A percentile compares a stretch with the other conserved stretches of the same genome.
These are phyloP conservation scores for Arthroderma sp. DNA, from an alignment of 2,329 filamentous ascomycete species.

Conservation along the genomic window DNA sequence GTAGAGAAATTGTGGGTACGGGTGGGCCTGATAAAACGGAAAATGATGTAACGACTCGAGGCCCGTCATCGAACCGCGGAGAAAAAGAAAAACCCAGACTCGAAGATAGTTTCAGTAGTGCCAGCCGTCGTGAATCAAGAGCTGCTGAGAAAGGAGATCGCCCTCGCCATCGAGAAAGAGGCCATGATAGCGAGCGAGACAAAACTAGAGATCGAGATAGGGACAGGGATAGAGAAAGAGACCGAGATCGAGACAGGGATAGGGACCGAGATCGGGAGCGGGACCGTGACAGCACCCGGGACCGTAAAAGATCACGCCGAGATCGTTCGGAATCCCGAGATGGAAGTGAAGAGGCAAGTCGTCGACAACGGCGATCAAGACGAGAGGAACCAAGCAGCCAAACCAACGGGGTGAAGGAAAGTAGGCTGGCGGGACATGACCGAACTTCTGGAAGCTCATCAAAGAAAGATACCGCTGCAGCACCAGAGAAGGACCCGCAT, in stretches of 20 bases:
- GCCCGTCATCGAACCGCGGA: not conserved
- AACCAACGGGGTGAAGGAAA: constrained; percentile 23
- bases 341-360: constrained; percentile 21
- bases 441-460: constrained; percentile 1
- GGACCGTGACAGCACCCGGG: constrained; percentile 16
- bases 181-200: constrained; percentile 14
- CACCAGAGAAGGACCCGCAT: constrained; percentile 48
- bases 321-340: constrained; percentile 25
- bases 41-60: not conserved
- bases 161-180: constrained; percentile 17
- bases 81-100: not conserved
- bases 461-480: constrained; percentile 10
- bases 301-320: constrained; percentile 27
- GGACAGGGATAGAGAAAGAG: constrained; percentile 18
- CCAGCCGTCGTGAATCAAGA: not conserved
- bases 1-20: not conserved
- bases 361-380: constrained; percentile 24
- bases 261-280: constrained; percentile 23
- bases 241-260: constrained; percentile 37
- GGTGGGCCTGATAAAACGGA: not conserved
- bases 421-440: constrained; percentile 9
- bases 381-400: constrained; percentile 13
- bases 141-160: constrained; percentile 21
- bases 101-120: constrained; percentile 1
- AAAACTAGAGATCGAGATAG: constrained; percentile 15